Base-by-base conservation (phyloP, 495 filamentous ascomycete species). In the Hypoxylon trugodes region DNA sequence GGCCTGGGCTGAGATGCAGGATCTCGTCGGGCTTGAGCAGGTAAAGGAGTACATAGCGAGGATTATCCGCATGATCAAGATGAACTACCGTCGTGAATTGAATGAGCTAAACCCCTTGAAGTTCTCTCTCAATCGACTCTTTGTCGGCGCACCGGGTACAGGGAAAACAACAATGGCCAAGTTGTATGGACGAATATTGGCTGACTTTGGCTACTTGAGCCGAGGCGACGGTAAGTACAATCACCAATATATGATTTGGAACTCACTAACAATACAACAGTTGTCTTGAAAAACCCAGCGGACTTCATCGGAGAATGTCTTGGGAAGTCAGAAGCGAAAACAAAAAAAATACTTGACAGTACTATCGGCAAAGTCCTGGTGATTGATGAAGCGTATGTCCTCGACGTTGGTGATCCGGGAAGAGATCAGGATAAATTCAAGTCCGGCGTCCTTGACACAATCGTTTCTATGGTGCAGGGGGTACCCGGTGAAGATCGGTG, bases 381-480 rank as follows among this genome's bases (percentile, higher is more conserved):
- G n/a, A 46, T 46, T 8, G 42, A 46, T 7, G 42, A 46, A 30
- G 42, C 42, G 1, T 13, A 46, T 16, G 32, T 30, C 12, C 6
- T 46, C 1, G 8, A 9, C 7, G 6, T 1, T 12, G 21, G 19
- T n/a, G 35, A 37, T n/a, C 18, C 13, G 4, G 16, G 16, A 8
- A 21, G 2, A 2, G 42, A 46, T 13, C 0, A 16, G 10, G 86
- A 92, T 59, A 60, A 68, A 1, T 91, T 77, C 77, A 86, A 82
- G 61, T 86, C 78, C 2, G 86, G 85, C 2, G 84, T 90, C 16
- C 76, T 89, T 8, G 87, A 90, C 53, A 93, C 90, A 2, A 86
- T 93, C n/a, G 90, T 93, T 2, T 87, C 89, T 0, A 86, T 92
- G 49, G 85, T 94, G 0, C 90, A 93, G 49, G 89, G 84, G 65